Evolutionary conservation across 2,329 filamentous ascomycete species (phyloP), one percentile per base, ranked within the genome.

Genomic region (Penicillium sp.): DNA sequence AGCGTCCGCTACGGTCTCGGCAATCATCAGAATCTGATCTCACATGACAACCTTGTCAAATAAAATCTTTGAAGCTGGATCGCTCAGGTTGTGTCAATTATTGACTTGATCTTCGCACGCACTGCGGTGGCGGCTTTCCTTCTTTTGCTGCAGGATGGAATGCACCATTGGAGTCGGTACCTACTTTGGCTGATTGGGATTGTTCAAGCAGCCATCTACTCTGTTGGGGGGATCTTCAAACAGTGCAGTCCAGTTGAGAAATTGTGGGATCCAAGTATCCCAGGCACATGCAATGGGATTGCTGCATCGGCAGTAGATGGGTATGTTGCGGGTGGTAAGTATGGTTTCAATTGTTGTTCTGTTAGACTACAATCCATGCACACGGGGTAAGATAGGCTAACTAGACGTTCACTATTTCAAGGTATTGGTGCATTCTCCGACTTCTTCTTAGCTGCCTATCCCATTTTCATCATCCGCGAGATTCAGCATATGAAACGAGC

Each of bases 61-160:
- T 48, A 51, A 13, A 63, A 58, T 22, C 46, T 59, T 1, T 63
- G 58, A 58, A 58, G 54, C 40, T 63, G 60, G 60, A 56, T 63
- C 31, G 52, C 45, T 13, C 60, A 60, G 14, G 39, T 59, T 0
- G 40, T 56, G 3, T 50, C 58, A 6, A 56, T 60, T 7, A 21
- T 61, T 7, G 55, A 59, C 14, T 29, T 63, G 10, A 53, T 51
- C 0, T 45, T 60, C 24, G 53, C 60, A 1, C 50, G 60, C 2
- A 54, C 53, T 11, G 60, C 58, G 3, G 58, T 63, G 6, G 55
- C 61, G 21, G 53, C 60, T 4, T 59, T 63, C 8, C 48, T 63
- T 5, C 45, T 61, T 6, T 43, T 59, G 2, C 52, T 63, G 4
- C 58, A 63, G 22, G 48, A 18, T 4, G 40, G 57, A 31, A 61